Percentiles rank a stretch among this genome's conserved stretches.
These are phyloP conservation scores for Boletus pseudo-olivaceus DNA, from an alignment of 768 basidiomycete genomes.

Conservation along the genomic window DNA sequence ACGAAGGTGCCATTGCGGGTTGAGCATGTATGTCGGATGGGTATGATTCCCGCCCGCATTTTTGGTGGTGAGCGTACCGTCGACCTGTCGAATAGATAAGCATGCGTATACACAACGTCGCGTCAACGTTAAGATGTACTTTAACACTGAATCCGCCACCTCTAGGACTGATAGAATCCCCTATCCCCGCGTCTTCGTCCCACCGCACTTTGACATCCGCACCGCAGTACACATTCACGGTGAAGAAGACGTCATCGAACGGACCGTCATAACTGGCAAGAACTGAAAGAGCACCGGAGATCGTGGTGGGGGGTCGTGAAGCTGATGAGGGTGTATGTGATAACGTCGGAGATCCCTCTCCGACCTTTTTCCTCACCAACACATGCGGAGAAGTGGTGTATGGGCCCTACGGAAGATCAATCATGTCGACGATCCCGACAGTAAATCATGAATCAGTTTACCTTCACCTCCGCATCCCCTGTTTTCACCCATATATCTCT, in stretches of 20 bases:
- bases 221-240: constrained; percentile 53
- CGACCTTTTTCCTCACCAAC: constrained; percentile 25
- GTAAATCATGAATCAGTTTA: constrained; percentile 14
- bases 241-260: constrained; percentile 59
- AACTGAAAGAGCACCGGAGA: constrained; percentile 45
- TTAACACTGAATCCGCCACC: constrained; percentile 12
- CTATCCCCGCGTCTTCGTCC: constrained; percentile 38
- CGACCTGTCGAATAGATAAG: constrained; percentile 41
- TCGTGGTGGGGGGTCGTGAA: constrained; percentile 20
- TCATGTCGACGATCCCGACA: background rate
- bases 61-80: constrained; percentile 59
- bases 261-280: constrained; percentile 69
- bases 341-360: constrained; percentile 25
- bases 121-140: constrained; percentile 4
- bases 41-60: constrained; percentile 84
- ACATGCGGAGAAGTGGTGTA: constrained; percentile 49
- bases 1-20: constrained; percentile 81
- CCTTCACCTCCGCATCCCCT: constrained; percentile 38
- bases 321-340: background rate
- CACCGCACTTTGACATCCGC: constrained; percentile 38
- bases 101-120: background rate
- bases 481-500: constrained; percentile 22
- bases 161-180: background rate
- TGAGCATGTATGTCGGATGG: constrained; percentile 79
- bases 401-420: constrained; percentile 28